Percentiles rank a stretch among this genome's conserved stretches.
These are phyloP conservation scores for Paramecium primaurelia DNA, from an alignment of 73 alveolate genomes.

Conservation along the genomic window DNA sequence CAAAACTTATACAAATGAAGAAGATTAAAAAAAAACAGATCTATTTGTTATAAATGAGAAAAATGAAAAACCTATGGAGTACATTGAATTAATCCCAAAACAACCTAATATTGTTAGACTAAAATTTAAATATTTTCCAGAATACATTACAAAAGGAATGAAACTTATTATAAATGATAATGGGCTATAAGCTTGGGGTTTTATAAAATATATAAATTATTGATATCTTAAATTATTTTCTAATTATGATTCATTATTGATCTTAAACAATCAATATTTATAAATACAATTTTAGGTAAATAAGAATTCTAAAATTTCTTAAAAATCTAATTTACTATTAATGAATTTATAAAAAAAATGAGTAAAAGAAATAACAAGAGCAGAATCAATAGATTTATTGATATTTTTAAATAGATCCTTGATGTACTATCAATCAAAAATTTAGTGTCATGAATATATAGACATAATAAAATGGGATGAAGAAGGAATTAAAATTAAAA, in stretches of 20 bases:
- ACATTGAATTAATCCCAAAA: neutral
- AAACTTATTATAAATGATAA: slow-evolving; percentile 17
- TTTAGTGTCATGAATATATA: neutral
- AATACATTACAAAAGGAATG: slow-evolving; percentile 38
- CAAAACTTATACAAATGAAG: neutral
- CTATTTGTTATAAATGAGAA: slow-evolving; percentile 15
- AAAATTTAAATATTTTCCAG: slow-evolving; percentile 33
- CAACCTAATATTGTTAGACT: neutral
- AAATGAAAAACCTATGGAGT: neutral
- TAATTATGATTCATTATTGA: neutral
- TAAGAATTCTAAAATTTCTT: neutral
- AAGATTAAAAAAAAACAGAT: neutral
- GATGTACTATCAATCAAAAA: neutral
- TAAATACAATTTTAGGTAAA: neutral
- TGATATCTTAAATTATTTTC: neutral
- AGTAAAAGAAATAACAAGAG: neutral
- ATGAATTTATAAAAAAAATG: neutral
- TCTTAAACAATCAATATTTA: neutral
- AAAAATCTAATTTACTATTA: neutral
- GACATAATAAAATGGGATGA: slow-evolving; percentile 16
- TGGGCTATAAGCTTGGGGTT: slow-evolving; percentile 33
- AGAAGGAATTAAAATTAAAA: neutral
- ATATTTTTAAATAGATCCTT: neutral
- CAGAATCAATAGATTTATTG: neutral
- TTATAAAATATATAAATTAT: neutral